A percentile compares a stretch with the other conserved stretches of the same genome.
These are phyloP conservation scores for Chaetoceros muelleri DNA, from an alignment of 108 stramenopile genomes.

Conservation along the genomic window DNA sequence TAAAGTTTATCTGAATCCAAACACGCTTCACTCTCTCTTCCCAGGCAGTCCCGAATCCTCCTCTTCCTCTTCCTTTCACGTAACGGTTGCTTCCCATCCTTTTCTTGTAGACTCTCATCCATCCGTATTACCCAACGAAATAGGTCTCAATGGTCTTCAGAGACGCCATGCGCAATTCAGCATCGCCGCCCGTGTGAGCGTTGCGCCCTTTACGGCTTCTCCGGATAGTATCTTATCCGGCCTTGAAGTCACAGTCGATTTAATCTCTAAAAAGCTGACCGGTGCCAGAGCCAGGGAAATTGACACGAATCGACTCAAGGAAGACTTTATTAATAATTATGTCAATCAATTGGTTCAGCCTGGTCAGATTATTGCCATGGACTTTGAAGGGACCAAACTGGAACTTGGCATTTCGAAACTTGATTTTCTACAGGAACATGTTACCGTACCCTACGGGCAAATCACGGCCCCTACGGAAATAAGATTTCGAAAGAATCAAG, in stretches of 20 bases:
- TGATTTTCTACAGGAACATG: conserved; percentile 12
- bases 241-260: conserved; percentile 56
- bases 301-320: conserved; percentile 70
- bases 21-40: conserved; percentile 34
- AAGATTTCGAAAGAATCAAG: conserved; percentile 47
- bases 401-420: conserved; percentile 43
- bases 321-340: conserved; percentile 46
- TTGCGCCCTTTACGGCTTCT: conserved; percentile 42
- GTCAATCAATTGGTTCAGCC: conserved; percentile 74
- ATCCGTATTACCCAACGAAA: conserved; percentile 45
- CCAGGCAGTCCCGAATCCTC: conserved; percentile 17
- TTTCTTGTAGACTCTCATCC: conserved; percentile 62
- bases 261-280: conserved; percentile 51
- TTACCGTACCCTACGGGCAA: conserved; percentile 44
- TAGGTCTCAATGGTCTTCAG: conserved; percentile 79
- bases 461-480: conserved; percentile 48
- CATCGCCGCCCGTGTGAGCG: conserved; percentile 36
- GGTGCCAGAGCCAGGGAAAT: conserved; percentile 33
- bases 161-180: conserved; percentile 56
- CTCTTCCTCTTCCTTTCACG: conserved; percentile 20
- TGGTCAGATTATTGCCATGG: conserved; percentile 62
- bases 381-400: conserved; percentile 85
- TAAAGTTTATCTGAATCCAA: conserved; percentile 63
- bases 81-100: conserved; percentile 53
- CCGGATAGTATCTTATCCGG: conserved; percentile 50